Base-by-base conservation (phyloP, 2,329 filamentous ascomycete species). In the Fusarium xyrophilum region DNA sequence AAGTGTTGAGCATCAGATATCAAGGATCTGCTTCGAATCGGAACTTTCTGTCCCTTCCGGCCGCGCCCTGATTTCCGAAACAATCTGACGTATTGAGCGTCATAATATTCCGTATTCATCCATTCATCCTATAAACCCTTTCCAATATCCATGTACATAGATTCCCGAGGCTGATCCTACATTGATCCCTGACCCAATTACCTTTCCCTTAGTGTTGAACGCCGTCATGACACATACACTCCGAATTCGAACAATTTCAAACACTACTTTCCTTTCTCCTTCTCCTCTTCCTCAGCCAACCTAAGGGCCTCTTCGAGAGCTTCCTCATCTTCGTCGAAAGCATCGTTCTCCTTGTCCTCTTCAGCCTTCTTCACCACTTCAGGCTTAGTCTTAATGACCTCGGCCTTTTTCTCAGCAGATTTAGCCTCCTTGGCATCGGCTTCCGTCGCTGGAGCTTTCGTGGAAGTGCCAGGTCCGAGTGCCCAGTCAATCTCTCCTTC, bases 401-500 rank as follows among this genome's bases (percentile, higher is more conserved):
- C 75, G 6, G 71, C 71, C 48, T 76, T 74, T 28, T 71, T 74
- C 21, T 70, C 65, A 10, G 36, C 53, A 12, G 59, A 60, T 21
- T 65, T 62, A 42, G 73, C 63, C 30, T 60, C 69, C 14, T 75
- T 71, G 7, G 60, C 71, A 4, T 76, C 71, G 14, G 53, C 55
- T 28, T 72, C 55, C 19, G 71, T 56, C 35, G 47, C 74, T 14
- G 70, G 65, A 53, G 73, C 63, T 60, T 77, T 79, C 55, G 78
- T 81, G 5, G 77, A 75, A 14, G 75, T 73, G 11, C 72, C 79
- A 3, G 81, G 78, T 32, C 73, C 75, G 56, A 90, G 76, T 75
- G 91, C 89, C 95, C 96, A 99, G 78, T 98, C 91, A 73, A 99
- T 93, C 74, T 89, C 87, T 3, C 88, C 90, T 6, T 89, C 90